phyloP scores from a whole-genome alignment of 768 basidiomycete genomes.

The Kondoa malvinella region DNA sequence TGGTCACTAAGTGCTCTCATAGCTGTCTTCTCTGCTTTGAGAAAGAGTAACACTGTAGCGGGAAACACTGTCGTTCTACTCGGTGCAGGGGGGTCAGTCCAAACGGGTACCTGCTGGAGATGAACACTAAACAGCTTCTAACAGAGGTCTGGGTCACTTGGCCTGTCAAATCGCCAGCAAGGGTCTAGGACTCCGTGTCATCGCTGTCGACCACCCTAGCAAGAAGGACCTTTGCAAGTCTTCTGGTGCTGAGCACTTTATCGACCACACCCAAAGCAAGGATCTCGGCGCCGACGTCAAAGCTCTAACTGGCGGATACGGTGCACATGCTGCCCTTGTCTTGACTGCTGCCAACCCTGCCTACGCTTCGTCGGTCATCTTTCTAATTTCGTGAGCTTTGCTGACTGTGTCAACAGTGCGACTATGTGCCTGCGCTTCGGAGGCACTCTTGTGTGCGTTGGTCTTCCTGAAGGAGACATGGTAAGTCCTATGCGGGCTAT shows the following conservation, averaged over 20 bases:
- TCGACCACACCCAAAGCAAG: constrained; percentile 17
- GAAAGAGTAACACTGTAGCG: background rate
- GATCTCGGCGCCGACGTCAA: constrained; percentile 19
- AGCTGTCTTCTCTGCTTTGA: background rate
- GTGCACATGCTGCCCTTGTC: constrained; percentile 13
- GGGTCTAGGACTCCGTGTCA: constrained; percentile 18
- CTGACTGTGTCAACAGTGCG: background rate
- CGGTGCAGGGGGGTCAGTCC: background rate
- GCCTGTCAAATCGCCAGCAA: constrained; percentile 12
- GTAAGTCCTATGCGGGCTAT: background rate
- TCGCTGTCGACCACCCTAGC: constrained; percentile 18
- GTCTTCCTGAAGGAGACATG: constrained; percentile 14
- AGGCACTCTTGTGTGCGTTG: constrained; percentile 13
- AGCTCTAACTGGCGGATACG: constrained; percentile 13
- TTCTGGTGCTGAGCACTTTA: constrained; percentile 20
- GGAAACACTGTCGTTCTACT: background rate
- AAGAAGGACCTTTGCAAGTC: constrained; percentile 10
- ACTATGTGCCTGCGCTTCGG: constrained; percentile 7
- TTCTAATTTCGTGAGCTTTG: constrained; percentile 3
- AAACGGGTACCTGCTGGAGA: background rate
- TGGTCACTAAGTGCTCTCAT: background rate
- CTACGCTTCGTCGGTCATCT: constrained; percentile 8
- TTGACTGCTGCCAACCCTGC: constrained; percentile 17
- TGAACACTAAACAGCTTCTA: background rate
- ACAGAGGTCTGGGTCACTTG: constrained; percentile 17